Conservation (phyloP, 371 early-diverging fungal species). For the Mucor lusitanicus region DNA sequence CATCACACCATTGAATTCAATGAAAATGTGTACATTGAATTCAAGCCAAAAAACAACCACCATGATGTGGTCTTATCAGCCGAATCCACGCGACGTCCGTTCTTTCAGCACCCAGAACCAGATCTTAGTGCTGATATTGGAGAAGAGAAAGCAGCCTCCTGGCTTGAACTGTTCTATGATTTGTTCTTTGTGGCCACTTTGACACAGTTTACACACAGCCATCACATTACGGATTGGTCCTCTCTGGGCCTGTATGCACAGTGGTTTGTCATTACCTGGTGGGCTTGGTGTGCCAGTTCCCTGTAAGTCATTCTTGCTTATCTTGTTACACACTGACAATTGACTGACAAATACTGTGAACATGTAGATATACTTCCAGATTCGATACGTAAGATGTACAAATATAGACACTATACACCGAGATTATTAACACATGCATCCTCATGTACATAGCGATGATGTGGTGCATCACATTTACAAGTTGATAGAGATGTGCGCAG, state of each 20-base stretch:
- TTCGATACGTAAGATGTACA: constrained; percentile 57
- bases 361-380: constrained; percentile 51
- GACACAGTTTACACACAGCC: constrained; percentile 60
- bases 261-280: constrained; percentile 66
- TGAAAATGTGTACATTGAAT: constrained; percentile 46
- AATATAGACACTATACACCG: not conserved
- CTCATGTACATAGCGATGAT: constrained; percentile 39
- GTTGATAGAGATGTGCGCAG: constrained; percentile 54
- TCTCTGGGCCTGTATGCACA: constrained; percentile 54
- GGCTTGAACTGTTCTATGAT: constrained; percentile 63
- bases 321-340: not conserved
- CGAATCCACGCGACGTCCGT: constrained; percentile 42
- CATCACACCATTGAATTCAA: constrained; percentile 45
- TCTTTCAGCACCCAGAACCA: constrained; percentile 51
- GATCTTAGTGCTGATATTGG: constrained; percentile 57
- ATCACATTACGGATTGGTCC: constrained; percentile 58
- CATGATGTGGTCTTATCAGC: constrained; percentile 12
- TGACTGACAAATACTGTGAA: not conserved
- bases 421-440: not conserved
- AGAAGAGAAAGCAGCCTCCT: constrained; percentile 50
- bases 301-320: constrained; percentile 32
- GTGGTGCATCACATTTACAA: constrained; percentile 55
- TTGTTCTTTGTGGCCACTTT: constrained; percentile 61
- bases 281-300: constrained; percentile 57
- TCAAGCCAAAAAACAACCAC: constrained; percentile 38